Evolutionary conservation across 805 yeast genomes (phyloP).

Genomic region (Candida silvicultrix): DNA sequence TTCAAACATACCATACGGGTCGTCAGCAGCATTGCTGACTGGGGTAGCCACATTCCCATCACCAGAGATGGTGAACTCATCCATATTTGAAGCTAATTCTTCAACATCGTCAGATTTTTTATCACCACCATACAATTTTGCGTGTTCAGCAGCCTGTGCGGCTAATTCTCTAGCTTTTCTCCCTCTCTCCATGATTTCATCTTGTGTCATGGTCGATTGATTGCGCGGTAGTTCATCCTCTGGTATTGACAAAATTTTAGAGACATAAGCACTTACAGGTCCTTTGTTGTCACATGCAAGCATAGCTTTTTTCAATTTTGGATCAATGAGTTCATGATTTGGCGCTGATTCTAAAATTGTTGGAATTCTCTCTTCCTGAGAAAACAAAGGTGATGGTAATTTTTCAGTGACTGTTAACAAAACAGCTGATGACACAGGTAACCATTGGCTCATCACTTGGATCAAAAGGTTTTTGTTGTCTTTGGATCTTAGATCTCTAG

Average conservation of each 20-base stretch:
- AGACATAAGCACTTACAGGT: conserved; percentile 70
- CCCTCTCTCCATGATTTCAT: conserved; percentile 58
- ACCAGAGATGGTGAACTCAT: conserved; percentile 7
- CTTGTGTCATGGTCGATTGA: conserved; percentile 35
- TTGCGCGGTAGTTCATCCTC: conserved; percentile 69
- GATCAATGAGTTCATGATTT: conserved; percentile 41
- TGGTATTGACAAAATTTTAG: conserved; percentile 85
- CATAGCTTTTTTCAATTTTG: conserved; percentile 49
- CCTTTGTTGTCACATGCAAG: conserved; percentile 60
- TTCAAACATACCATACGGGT: conserved; percentile 36
- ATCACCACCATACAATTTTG: conserved; percentile 23
- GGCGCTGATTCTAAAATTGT: conserved; percentile 58
- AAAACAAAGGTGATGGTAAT: conserved; percentile 73
- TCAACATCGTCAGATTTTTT: conserved; percentile 10
- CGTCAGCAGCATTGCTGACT: conserved; percentile 24
- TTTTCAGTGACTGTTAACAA: conserved; percentile 78
- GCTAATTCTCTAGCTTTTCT: conserved; percentile 63
- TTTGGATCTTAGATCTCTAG: conserved; percentile 74
- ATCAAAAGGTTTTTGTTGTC: conserved; percentile 61
- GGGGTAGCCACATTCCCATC: conserved; percentile 13
- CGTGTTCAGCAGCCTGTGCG: conserved; percentile 56
- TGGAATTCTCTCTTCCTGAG: conserved; percentile 71
- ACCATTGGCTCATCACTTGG: conserved; percentile 84
- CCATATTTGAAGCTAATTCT: conserved; percentile 19
- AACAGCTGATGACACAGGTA: conserved; percentile 85